Base-by-base conservation (phyloP, 2,329 filamentous ascomycete genomes). In the Fusarium sp. region DNA sequence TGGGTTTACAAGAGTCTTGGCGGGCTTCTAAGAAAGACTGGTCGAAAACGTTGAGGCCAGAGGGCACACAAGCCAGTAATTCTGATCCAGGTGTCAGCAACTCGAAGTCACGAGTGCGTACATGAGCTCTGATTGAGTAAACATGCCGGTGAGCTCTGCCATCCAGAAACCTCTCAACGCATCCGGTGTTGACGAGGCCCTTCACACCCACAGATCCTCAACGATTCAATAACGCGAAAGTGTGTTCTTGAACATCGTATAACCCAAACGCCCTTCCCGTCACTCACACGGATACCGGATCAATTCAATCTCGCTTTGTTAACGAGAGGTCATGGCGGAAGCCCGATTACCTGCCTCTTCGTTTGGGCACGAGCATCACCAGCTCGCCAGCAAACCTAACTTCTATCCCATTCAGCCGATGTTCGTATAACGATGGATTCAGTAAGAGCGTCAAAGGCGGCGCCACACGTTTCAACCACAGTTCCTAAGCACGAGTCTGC, bases 101-200 rank as follows among this genome's bases (percentile, higher is more conserved):
- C 22, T 2, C 18, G 2, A 36, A 59, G 25, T 14, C 61, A 25
- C 7, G 25, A 66, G 35, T 52, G 70, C 63, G 63, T 58, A 73
- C 70, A 71, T 63, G 56, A 68, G 63, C 85, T 97, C 97, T 78
- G 81, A 77, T 27, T 22, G 16, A 27, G 63, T 97, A 95, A 86
- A 97, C 93, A 82, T 97, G 95, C 75, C 94, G 90, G 80, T 94
- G 94, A 10, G 93, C 94, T 74, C 94, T 93, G 74, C 91, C 86
- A 79, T 97, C 94, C 58, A 97, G 87, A 80, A 91, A 94, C 70
- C 87, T 84, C 81, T 90, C 91, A 57, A 97, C 86, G 62, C 93
- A 91, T 2, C 88, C 87, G 6, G 92, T 90, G 80, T 97, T 89
- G 86, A 97, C 94, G 56, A 98, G 87, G 84, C 95, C 95, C 80